Conservation (phyloP, 768 basidiomycete species). For the Leccinum disarticulatum region DNA sequence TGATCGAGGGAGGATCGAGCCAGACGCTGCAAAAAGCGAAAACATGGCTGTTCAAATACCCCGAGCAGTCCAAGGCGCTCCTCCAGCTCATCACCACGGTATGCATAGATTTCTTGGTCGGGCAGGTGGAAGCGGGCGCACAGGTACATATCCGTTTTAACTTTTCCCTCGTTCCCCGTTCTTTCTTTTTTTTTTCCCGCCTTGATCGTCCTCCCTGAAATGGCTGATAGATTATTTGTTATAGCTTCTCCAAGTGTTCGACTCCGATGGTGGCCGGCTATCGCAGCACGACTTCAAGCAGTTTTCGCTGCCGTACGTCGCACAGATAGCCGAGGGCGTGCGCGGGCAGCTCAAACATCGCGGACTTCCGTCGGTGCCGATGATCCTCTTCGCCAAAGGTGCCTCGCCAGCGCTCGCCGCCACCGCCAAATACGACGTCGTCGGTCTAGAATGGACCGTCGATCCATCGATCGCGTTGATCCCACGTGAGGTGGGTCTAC, state of each 20-base stretch:
- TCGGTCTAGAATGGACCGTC: slow-evolving; percentile 91
- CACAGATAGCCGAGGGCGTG: slow-evolving; percentile 71
- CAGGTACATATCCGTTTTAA: slow-evolving; percentile 59
- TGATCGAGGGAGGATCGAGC: slow-evolving; percentile 95
- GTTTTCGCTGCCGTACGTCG: slow-evolving; percentile 82
- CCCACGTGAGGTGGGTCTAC: slow-evolving; percentile 64
- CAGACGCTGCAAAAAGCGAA: slow-evolving; percentile 91
- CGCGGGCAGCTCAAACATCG: slow-evolving; percentile 54
- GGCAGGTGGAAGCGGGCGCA: slow-evolving; percentile 92
- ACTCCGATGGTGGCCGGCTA: slow-evolving; percentile 94
- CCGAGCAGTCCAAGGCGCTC: slow-evolving; percentile 77
- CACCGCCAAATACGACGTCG: slow-evolving; percentile 75
- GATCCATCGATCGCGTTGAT: slow-evolving; percentile 66
- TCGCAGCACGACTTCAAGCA: slow-evolving; percentile 81
- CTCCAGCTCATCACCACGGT: slow-evolving; percentile 82
- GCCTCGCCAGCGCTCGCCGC: slow-evolving; percentile 76
- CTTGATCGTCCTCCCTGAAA: not conserved
- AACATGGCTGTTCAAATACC: slow-evolving; percentile 91
- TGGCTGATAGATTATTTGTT: not conserved
- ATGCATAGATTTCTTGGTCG: slow-evolving; percentile 86
- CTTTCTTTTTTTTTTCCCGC: too few species aligned
- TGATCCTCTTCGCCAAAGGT: slow-evolving; percentile 95
- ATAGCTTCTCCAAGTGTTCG: slow-evolving; percentile 94
- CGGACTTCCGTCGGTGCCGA: slow-evolving; percentile 60
- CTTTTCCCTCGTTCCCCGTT: too few species aligned